Percentiles rank a stretch among this genome's conserved stretches.
Conservation (phyloP, 2,329 filamentous ascomycete species). For the Trichoderma harzianum region DNA sequence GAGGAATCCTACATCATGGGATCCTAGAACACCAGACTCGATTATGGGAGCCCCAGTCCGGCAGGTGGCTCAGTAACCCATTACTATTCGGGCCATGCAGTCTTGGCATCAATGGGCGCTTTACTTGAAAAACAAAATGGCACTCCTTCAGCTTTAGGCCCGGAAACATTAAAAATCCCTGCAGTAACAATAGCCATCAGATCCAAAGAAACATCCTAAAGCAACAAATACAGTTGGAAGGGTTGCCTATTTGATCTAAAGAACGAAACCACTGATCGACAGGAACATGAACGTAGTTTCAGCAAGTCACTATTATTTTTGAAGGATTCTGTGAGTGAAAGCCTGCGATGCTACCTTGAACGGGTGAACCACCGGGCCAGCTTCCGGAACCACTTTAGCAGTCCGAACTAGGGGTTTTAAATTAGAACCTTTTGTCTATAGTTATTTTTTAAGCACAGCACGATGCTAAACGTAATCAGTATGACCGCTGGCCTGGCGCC, state of each 20-base stretch:
- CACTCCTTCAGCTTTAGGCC: background rate
- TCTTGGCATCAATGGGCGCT: background rate
- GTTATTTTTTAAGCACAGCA: background rate
- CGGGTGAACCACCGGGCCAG: background rate
- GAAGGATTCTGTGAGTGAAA: background rate
- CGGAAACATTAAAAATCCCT: background rate
- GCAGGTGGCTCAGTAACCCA: background rate
- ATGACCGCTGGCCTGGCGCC: background rate
- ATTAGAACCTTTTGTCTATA: conserved; percentile 1
- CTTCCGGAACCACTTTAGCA: background rate
- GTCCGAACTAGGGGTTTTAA: background rate
- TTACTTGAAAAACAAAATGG: background rate
- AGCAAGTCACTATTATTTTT: background rate
- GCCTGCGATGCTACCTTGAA: background rate
- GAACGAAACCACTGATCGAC: background rate
- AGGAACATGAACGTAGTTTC: background rate
- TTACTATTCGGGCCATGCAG: background rate
- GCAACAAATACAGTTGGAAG: background rate
- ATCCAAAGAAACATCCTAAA: background rate
- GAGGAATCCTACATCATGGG: background rate
- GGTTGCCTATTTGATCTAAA: background rate
- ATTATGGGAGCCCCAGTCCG: background rate
- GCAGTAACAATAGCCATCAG: background rate
- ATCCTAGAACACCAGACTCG: background rate
- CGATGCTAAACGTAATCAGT: background rate